Evolutionary conservation across 2,329 filamentous ascomycete species (phyloP), one percentile per base, ranked within the genome.

Genomic region (Cadophora sp.): DNA sequence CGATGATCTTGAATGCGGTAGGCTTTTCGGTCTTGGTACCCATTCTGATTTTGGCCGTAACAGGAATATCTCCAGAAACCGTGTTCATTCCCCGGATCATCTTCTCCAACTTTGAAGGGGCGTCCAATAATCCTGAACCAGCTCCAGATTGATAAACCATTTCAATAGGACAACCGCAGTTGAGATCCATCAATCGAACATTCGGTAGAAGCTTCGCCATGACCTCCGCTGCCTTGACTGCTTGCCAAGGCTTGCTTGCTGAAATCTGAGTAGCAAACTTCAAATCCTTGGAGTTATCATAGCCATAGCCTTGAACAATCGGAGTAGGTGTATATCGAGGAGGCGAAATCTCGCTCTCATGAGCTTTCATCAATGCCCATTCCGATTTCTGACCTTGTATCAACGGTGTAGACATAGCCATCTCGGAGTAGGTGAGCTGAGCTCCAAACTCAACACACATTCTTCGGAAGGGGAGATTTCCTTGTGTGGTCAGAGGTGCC

Each of bases 81-180:
- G 89, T 87, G 76, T 97, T 97, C 96, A 99, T 99, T 73, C 96
- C 96, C 70, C 94, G 88, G 51, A 99, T 85, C 80, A 97, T 98
- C 79, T 95, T 95, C 79, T 97, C 94, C 59, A 99, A 82, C 80
- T 97, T 98, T 66, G 89, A 89, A 36, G 88, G 92, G 63, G 90
- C 85, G 75, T 99, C 96, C n/a, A 99, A 88, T 18, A 99, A 87
- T 1, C 93, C 95, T 22, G 95, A 97, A 4, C 96, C 96, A 48
- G 92, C 93, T 60, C 96, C 96, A 55, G 91, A 86, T 73, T 94
- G 89, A 83, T 89, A 98, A 61, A 99, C 90, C 73, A 97, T 87
- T 77, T 99, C 96, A 76, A 99, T 97, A 4, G 96, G 96, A 76
- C 96, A 99, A 53, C 96, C 96, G 75, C 95, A 98, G 82, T 99